Percentiles rank a stretch among this genome's conserved stretches.
Conservation (phyloP, 352 stramenopile species). For the Phytophthora constricta region DNA sequence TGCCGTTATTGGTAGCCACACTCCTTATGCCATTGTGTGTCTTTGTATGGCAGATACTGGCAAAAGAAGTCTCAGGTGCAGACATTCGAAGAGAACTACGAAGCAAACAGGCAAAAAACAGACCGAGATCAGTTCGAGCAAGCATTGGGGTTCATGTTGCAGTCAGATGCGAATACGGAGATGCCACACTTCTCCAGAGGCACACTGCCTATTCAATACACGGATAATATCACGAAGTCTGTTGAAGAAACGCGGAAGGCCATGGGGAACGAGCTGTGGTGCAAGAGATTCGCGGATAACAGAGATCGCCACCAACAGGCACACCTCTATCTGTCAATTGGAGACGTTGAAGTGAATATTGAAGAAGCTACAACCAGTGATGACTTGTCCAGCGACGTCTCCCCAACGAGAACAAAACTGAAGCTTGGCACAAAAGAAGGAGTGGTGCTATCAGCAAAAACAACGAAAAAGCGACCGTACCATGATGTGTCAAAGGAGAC, state of each 20-base stretch:
- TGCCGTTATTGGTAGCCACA: not conserved
- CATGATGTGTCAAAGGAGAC: not conserved
- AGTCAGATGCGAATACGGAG: conserved; percentile 49
- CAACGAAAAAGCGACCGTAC: not conserved
- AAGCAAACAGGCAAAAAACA: conserved; percentile 38
- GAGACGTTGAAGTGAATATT: not conserved
- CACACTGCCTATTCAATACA: conserved; percentile 50
- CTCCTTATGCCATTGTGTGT: no score
- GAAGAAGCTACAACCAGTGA: not conserved
- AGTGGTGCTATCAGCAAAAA: not conserved
- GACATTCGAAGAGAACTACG: conserved; percentile 47
- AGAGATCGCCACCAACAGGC: not conserved
- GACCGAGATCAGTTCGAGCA: conserved; percentile 48
- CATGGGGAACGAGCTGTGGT: conserved; percentile 53
- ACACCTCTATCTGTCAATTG: not conserved
- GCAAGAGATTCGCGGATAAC: conserved; percentile 34
- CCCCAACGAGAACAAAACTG: not conserved
- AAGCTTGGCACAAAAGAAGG: not conserved
- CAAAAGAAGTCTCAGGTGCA: conserved; percentile 46
- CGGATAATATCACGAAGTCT: conserved; percentile 23
- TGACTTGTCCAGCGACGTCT: no score
- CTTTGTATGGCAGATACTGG: conserved; percentile 62
- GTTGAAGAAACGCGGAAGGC: conserved; percentile 39
- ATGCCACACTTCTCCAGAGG: conserved; percentile 59
- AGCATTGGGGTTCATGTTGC: conserved; percentile 41